Evolutionary conservation across 2,329 filamentous ascomycete genomes (phyloP).

Genomic region (Clonostachys sp.): DNA sequence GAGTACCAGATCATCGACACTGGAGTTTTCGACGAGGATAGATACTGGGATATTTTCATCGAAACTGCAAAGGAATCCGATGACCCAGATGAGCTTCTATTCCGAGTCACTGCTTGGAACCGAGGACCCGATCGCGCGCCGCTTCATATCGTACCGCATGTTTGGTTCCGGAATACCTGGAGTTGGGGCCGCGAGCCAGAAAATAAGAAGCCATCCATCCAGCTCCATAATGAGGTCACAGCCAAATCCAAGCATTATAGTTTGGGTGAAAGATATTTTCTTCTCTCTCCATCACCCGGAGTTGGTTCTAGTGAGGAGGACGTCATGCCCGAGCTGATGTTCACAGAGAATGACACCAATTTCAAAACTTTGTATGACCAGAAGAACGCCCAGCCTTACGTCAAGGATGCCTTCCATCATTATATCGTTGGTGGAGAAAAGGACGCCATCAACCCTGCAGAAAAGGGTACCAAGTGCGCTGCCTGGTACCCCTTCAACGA

Average conservation of each 20-base stretch:
- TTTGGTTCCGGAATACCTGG: slow-evolving; percentile 98
- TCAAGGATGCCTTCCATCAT: slow-evolving; percentile 93
- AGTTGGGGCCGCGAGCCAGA: slow-evolving; percentile 78
- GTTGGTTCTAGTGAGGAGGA: slow-evolving; percentile 75
- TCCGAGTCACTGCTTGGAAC: slow-evolving; percentile 95
- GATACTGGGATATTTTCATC: slow-evolving; percentile 96
- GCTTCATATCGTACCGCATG: slow-evolving; percentile 87
- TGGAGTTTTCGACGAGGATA: slow-evolving; percentile 78
- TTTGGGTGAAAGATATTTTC: slow-evolving; percentile 77
- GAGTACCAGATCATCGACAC: slow-evolving; percentile 95
- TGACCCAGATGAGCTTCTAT: slow-evolving; percentile 85
- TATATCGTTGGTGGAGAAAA: slow-evolving; percentile 81
- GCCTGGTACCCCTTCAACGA: slow-evolving; percentile 94
- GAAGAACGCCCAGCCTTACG: slow-evolving; percentile 76
- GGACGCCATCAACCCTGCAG: slow-evolving; percentile 73
- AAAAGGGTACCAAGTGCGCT: slow-evolving; percentile 80
- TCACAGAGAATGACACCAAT: slow-evolving; percentile 96
- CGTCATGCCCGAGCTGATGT: slow-evolving; percentile 78
- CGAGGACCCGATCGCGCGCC: slow-evolving; percentile 86
- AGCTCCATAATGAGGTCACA: slow-evolving; percentile 58
- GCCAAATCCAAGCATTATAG: slow-evolving; percentile 75
- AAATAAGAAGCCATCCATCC: slow-evolving; percentile 77
- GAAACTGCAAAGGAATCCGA: slow-evolving; percentile 94
- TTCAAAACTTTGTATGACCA: slow-evolving; percentile 70
- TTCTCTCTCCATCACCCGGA: slow-evolving; percentile 86